phyloP scores from a whole-genome alignment of 1,284 basidiomycete genomes.

The Cutaneotrichosporon cutaneum region DNA sequence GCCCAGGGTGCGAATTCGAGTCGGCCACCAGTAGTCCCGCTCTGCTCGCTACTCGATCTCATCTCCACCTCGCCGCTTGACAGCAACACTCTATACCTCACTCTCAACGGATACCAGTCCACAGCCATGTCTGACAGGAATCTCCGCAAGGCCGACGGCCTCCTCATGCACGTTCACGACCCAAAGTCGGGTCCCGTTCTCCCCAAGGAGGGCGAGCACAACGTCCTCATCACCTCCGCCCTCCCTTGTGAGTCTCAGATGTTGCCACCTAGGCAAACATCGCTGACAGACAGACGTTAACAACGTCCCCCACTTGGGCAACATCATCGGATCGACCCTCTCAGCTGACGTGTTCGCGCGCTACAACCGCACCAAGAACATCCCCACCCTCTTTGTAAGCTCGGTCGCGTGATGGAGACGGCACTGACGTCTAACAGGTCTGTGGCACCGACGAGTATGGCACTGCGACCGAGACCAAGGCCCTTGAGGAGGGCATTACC shows the following conservation, averaged over 20 bases:
- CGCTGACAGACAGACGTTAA: constrained; percentile 67
- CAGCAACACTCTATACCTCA: neutral
- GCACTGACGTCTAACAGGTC: constrained; percentile 57
- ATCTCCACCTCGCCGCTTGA: neutral
- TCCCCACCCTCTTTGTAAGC: constrained; percentile 54
- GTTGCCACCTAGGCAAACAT: neutral
- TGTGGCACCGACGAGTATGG: constrained; percentile 99
- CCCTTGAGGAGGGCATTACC: constrained; percentile 86
- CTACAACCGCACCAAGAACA: constrained; percentile 61
- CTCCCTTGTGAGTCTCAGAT: constrained; percentile 65
- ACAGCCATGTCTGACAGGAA: constrained; percentile 34
- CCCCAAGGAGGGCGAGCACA: constrained; percentile 78
- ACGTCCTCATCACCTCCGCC: constrained; percentile 91
- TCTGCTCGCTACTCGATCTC: neutral
- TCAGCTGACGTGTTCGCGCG: constrained; percentile 96
- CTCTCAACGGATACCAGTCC: neutral
- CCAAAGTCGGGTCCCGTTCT: constrained; percentile 53
- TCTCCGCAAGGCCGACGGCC: constrained; percentile 27
- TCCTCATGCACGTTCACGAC: constrained; percentile 57
- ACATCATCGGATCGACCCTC: constrained; percentile 83
- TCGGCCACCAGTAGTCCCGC: neutral
- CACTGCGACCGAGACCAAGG: constrained; percentile 92
- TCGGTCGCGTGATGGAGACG: neutral
- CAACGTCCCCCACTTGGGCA: constrained; percentile 98
- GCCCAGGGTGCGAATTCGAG: neutral